Evolutionary conservation across 164 flowering plant species (phyloP).

Genomic region (Vitis vinifera): ASM3070453v1 NC_081809.1:26694501-26695000

Average conservation of each 20-base stretch:
- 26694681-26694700: conserved; percentile 88
- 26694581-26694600: conserved; percentile 91
- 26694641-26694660: conserved; percentile 64
- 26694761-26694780: conserved; percentile 75
- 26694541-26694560: conserved; percentile 97
- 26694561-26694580: conserved; percentile 93
- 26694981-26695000: conserved; percentile 20
- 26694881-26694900: conserved; percentile 51
- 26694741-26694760: conserved; percentile 86
- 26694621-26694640: conserved; percentile 67
- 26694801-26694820: conserved; percentile 65
- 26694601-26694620: conserved; percentile 66
- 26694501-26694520: conserved; percentile 88
- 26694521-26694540: conserved; percentile 86
- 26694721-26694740: conserved; percentile 74
- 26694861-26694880: conserved; percentile 52
- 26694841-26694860: conserved; percentile 41
- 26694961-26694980: conserved; percentile 55
- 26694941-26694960: conserved; percentile 62
- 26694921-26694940: conserved; percentile 50
- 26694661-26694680: conserved; percentile 92
- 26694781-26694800: conserved; percentile 86
- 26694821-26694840: conserved; percentile 44
- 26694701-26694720: conserved; percentile 79
- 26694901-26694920: conserved; percentile 28